Base-by-base conservation (phyloP, 306 rosid species). In the Prinsepia uniflora region DNA sequence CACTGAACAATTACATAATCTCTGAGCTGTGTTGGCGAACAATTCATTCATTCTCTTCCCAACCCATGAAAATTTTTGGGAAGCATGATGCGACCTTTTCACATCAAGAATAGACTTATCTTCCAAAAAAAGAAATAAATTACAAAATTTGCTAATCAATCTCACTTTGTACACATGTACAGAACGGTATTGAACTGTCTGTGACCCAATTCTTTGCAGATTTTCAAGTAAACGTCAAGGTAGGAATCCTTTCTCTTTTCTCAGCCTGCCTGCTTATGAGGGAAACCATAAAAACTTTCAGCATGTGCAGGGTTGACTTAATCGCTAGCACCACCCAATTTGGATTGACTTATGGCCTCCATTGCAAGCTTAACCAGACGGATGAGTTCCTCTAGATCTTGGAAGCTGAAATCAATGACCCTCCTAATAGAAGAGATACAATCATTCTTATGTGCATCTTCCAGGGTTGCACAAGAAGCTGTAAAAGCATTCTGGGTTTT, bases 121-220 rank as follows among this genome's bases (percentile, higher is more conserved):
- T 39, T 75, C 70, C 41, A 65, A 76, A 77, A 78, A 61, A 75
- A 72, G 3, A 30, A 79, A 78, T 50, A 67, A 52, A 74, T 65
- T 34, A 76, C 87, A 86, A 87, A 84, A 92, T 75, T 86, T 84
- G 72, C 91, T 79, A 82, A 82, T 53, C 78, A 84, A 84, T 84
- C 88, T 80, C 84, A 74, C 81, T 91, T 83, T 92, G 95, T 85
- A 92, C 96, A 90, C 83, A 86, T 86, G 91, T 87, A 88, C 88
- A 81, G 78, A 72, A 80, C 82, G 84, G 78, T 73, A 79, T 72
- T 72, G 56, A 76, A 78, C 76, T 53, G 68, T 44, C 40, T 57
- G 73, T 71, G 79, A 72, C 82, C 84, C 12, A 72, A 81, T 53
- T 40, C 84, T 65, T 78, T 2, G 72, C 75, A 83, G 76, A 79